Conservation (phyloP, 352 stramenopile genomes). For the Pythium insidiosum region DNA sequence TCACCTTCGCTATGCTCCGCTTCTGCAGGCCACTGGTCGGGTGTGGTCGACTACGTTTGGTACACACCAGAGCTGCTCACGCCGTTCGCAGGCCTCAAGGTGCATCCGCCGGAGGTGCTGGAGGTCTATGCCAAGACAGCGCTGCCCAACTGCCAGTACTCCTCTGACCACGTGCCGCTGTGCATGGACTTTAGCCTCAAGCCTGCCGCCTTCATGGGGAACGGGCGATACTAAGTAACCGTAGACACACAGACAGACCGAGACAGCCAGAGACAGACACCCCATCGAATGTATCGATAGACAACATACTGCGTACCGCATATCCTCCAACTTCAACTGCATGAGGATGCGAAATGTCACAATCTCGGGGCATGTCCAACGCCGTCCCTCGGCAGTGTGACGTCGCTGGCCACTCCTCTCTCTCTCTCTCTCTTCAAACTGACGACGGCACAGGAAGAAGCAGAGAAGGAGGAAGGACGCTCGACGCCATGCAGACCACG, state of each 20-base stretch:
- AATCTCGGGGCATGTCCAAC: no score
- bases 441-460: constrained; percentile 3
- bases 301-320: no score
- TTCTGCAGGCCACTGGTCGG: constrained; percentile 89
- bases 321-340: no score
- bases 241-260: background rate
- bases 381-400: no score
- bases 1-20: constrained; percentile 39
- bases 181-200: constrained; percentile 87
- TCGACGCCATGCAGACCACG: constrained; percentile 66
- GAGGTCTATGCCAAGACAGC: constrained; percentile 84
- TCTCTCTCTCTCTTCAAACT: background rate
- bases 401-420: no score
- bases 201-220: constrained; percentile 22
- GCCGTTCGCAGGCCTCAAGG: constrained; percentile 90
- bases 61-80: constrained; percentile 91
- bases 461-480: no score
- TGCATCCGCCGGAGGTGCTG: constrained; percentile 89
- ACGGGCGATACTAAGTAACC: constrained; percentile 16
- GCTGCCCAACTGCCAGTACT: constrained; percentile 94
- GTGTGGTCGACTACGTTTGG: constrained; percentile 98
- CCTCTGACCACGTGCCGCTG: constrained; percentile 94
- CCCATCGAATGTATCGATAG: background rate
- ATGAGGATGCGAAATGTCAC: no score
- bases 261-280: background rate